A percentile compares a stretch with the other conserved stretches of the same genome.
phyloP scores from a whole-genome alignment of 2,329 filamentous ascomycete genomes.

The Claviceps sorghi region DNA sequence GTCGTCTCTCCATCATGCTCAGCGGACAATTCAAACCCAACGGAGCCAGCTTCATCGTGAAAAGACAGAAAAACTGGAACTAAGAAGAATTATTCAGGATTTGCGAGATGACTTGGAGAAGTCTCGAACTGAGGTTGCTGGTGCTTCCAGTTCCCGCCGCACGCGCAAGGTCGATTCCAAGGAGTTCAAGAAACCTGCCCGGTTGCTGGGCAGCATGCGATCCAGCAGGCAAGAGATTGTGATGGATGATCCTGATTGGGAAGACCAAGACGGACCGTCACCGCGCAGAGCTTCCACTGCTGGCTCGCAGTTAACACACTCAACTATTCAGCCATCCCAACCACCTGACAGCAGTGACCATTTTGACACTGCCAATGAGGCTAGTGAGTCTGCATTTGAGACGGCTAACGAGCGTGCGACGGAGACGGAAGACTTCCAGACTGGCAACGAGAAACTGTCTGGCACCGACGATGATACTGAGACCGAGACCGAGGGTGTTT shows the following conservation, averaged over 20 bases:
- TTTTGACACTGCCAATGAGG: constrained; percentile 73
- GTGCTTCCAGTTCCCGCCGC: constrained; percentile 37
- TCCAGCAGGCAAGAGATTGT: constrained; percentile 65
- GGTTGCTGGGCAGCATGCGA: constrained; percentile 63
- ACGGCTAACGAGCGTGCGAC: constrained; percentile 66
- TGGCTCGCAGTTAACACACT: constrained; percentile 8
- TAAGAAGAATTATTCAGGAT: constrained; percentile 89
- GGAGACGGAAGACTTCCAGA: constrained; percentile 91
- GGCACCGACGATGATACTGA: constrained; percentile 73
- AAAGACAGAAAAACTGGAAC: constrained; percentile 95
- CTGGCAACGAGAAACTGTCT: constrained; percentile 64
- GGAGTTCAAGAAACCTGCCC: constrained; percentile 64
- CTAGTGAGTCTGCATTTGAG: constrained; percentile 49
- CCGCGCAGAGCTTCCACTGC: constrained; percentile 13
- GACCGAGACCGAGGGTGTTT: constrained; percentile 69
- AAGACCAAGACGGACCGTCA: constrained; percentile 48
- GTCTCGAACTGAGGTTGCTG: constrained; percentile 38
- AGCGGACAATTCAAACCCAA: constrained; percentile 90
- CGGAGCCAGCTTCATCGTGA: constrained; percentile 92
- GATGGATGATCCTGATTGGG: constrained; percentile 74
- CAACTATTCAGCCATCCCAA: constrained; percentile 5
- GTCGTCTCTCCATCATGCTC: constrained; percentile 84
- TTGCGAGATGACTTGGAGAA: constrained; percentile 81
- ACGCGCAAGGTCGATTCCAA: constrained; percentile 49
- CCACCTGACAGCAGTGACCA: constrained; percentile 45